Conservation (phyloP, 352 stramenopile species). For the Phytopythium ostracodes region DNA sequence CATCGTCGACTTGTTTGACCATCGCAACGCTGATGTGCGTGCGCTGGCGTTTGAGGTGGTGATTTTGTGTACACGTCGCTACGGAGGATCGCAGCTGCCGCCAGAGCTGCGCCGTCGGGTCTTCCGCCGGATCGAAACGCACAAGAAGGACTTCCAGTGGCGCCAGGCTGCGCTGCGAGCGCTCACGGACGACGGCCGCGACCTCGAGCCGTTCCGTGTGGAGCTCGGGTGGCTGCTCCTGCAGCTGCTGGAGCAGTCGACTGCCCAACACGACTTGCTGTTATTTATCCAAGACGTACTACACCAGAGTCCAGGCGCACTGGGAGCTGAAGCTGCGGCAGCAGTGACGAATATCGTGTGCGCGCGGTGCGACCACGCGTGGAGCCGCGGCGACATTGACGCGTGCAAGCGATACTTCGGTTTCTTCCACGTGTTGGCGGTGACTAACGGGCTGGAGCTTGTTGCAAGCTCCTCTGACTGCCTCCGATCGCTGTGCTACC, state of each 20-base stretch:
- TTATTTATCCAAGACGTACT: constrained; percentile 73
- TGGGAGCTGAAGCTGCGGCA: constrained; percentile 65
- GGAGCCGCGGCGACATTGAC: constrained; percentile 65
- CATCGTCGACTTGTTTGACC: constrained; percentile 65
- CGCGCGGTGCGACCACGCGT: constrained; percentile 63
- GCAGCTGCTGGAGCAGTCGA: constrained; percentile 70
- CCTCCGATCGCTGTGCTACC: constrained; percentile 72
- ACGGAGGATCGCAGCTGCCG: constrained; percentile 39
- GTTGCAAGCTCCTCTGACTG: constrained; percentile 56
- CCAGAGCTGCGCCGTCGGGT: constrained; percentile 39
- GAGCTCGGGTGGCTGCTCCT: constrained; percentile 77
- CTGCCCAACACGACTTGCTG: constrained; percentile 75
- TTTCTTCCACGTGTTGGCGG: constrained; percentile 73
- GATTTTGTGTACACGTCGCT: constrained; percentile 60
- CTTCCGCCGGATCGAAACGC: constrained; percentile 49
- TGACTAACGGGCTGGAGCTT: constrained; percentile 48
- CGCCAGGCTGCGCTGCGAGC: constrained; percentile 63
- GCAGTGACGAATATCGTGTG: constrained; percentile 71
- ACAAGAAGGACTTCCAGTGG: constrained; percentile 50
- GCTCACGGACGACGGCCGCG: constrained; percentile 58
- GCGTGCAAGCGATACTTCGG: constrained; percentile 62
- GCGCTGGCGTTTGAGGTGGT: constrained; percentile 73
- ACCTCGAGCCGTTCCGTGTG: constrained; percentile 60
- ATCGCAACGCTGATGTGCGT: constrained; percentile 65
- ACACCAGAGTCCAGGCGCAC: constrained; percentile 39